Conservation (phyloP, 257 asterid species). For the Primulina huaijiensis region DNA sequence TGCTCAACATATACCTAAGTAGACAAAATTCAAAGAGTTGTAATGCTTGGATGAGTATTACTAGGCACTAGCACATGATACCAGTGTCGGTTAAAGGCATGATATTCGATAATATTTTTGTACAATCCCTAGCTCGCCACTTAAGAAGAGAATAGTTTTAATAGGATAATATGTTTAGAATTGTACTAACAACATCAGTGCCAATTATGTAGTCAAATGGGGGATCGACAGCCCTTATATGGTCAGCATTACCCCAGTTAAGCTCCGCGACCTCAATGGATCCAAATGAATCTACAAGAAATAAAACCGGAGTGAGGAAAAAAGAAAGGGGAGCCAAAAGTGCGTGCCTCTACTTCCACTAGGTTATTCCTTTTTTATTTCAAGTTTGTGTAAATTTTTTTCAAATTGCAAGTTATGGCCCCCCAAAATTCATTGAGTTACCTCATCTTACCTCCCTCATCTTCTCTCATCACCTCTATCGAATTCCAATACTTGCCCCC, state of each 20-base stretch:
- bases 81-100: not conserved
- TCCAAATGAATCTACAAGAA: slow-evolving; percentile 72
- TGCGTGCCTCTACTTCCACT: not conserved
- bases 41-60: not conserved
- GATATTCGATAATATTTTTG: not conserved
- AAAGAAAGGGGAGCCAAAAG: no score
- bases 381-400: not conserved
- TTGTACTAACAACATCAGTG: slow-evolving; percentile 67
- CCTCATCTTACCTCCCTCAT: not conserved
- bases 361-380: not conserved
- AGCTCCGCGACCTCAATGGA: slow-evolving; percentile 79
- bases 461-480: not conserved
- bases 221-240: slow-evolving; percentile 77
- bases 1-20: slow-evolving; percentile 91
- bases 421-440: not conserved
- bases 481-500: not conserved
- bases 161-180: not conserved
- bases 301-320: no score
- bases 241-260: slow-evolving; percentile 81
- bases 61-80: not conserved
- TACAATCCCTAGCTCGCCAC: not conserved
- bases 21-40: slow-evolving; percentile 19
- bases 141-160: not conserved
- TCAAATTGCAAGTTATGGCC: not conserved
- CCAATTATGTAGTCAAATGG: slow-evolving; percentile 94